Base-by-base conservation (phyloP, 2,329 filamentous ascomycete genomes). In the Herpotrichia juniperi region DNA sequence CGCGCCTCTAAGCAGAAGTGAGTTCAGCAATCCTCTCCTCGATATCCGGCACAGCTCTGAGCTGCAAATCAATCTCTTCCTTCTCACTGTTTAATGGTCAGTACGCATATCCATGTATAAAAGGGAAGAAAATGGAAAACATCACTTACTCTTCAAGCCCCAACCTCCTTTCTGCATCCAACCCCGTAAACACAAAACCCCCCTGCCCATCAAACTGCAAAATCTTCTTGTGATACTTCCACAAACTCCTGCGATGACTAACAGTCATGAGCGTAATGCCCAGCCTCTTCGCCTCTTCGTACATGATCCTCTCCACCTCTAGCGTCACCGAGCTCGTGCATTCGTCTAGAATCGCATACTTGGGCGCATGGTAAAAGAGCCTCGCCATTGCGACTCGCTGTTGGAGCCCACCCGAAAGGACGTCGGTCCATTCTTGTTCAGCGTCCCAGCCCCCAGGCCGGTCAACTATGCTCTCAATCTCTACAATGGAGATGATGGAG, bases 241-340 rank as follows among this genome's bases (percentile, higher is more conserved):
- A 99, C 63, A 99, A 75, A 76, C 91, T 96, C 56, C 92, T 81
- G 8, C 94, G 81, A 74, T 99, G 94, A 59, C 87, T 92, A 21
- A 99, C 94, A 0, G 94, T 99, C 91, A 99, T 97, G 57, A 99
- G 82, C 0, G 94, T 97, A 64, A 97, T 94, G 3, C 91, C 92
- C 16, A 97, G 77, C 16, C 84, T 82, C 81, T 99, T 97, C 45
- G 94, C 94, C 49, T 91, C 93, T 64, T 97, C 93, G 74, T 99
- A 99, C 92, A 99, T 97, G 70, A 91, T 83, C 71, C 91, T 89
- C 70, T 99, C 94, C 54, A 93, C 92, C 63, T 97, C 93, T 24
- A 97, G 82, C 14, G 96, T 97, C n/a, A 99, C 91, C 46, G 87
- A 91, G 50, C 88, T 93, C 6, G 94, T 99, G 75, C 94, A 99